phyloP scores from a whole-genome alignment of 2,329 filamentous ascomycete genomes.

The Pseudocercospora musae region DNA sequence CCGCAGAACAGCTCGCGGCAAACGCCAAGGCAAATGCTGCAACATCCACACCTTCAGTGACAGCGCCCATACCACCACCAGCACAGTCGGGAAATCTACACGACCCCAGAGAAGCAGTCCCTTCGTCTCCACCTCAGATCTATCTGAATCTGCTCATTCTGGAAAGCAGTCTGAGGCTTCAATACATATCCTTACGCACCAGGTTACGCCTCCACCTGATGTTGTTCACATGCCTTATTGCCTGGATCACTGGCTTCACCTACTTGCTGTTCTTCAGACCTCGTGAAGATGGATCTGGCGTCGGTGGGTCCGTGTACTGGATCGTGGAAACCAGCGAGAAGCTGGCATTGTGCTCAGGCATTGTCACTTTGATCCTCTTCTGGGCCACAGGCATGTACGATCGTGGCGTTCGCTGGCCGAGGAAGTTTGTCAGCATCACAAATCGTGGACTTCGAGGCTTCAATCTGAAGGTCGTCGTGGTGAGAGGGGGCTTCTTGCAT shows the following conservation, averaged over 20 bases:
- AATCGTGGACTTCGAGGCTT: conserved; percentile 88
- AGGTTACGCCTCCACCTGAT: conserved; percentile 89
- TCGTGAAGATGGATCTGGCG: conserved; percentile 86
- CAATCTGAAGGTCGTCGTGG: conserved; percentile 93
- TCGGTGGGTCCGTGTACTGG: conserved; percentile 95
- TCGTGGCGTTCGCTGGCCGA: conserved; percentile 87
- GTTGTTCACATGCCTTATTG: conserved; percentile 73
- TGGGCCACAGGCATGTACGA: conserved; percentile 98
- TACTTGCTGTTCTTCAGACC: conserved; percentile 93
- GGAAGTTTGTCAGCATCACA: conserved; percentile 82
- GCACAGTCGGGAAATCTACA: conserved; percentile 36
- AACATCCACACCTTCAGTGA: conserved; percentile 44
- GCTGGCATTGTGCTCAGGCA: conserved; percentile 84
- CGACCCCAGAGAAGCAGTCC: conserved; percentile 75
- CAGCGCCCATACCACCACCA: conserved; percentile 37
- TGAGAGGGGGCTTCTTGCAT: conserved; percentile 76
- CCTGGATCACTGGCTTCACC: conserved; percentile 81
- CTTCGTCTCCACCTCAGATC: conserved; percentile 91
- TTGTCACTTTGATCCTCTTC: conserved; percentile 80
- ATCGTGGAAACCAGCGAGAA: conserved; percentile 86
- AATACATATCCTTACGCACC: conserved; percentile 86
- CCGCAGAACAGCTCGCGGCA: conserved; percentile 40
- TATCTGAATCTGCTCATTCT: conserved; percentile 97
- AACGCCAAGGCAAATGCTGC: conserved; percentile 31
- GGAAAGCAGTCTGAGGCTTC: conserved; percentile 86